phyloP scores from a whole-genome alignment of 768 basidiomycete species.

The Collybia nuda region DNA sequence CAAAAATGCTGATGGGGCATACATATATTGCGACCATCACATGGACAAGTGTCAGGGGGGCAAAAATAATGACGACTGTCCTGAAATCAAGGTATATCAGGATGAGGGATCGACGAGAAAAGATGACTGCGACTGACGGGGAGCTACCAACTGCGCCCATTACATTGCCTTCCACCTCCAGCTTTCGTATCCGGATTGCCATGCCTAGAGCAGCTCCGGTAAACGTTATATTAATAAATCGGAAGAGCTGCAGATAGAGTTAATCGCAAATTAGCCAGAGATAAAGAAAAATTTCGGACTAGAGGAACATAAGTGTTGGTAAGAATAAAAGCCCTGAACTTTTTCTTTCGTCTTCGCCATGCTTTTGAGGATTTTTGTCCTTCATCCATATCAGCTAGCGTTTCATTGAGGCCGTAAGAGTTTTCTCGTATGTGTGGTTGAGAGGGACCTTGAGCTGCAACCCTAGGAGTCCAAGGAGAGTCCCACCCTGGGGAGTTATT shows the following conservation, averaged over 20 bases:
- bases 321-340: slow-evolving; percentile 65
- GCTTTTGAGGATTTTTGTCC: slow-evolving; percentile 22
- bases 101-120: not conserved
- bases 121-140: slow-evolving; percentile 46
- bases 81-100: slow-evolving; percentile 30
- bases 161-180: slow-evolving; percentile 48
- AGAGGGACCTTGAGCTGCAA: slow-evolving; percentile 37
- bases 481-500: slow-evolving; percentile 66
- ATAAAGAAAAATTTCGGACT: slow-evolving; percentile 34
- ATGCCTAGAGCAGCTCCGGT: slow-evolving; percentile 78
- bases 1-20: slow-evolving; percentile 24
- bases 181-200: slow-evolving; percentile 69
- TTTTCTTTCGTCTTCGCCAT: slow-evolving; percentile 41
- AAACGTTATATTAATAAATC: slow-evolving; percentile 81
- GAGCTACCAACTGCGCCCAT: slow-evolving; percentile 82
- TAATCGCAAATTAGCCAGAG: not conserved
- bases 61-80: slow-evolving; percentile 83
- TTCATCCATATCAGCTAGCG: slow-evolving; percentile 22
- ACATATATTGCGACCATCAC: slow-evolving; percentile 88
- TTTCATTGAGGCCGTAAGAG: slow-evolving; percentile 26
- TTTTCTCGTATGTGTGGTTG: slow-evolving; percentile 24
- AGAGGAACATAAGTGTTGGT: slow-evolving; percentile 78
- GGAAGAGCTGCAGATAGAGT: slow-evolving; percentile 61
- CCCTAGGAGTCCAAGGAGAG: slow-evolving; percentile 59
- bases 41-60: slow-evolving; percentile 79